Evolutionary conservation across 1,139 yeast species (phyloP).

Genomic region (Taiozyma sp.): DNA sequence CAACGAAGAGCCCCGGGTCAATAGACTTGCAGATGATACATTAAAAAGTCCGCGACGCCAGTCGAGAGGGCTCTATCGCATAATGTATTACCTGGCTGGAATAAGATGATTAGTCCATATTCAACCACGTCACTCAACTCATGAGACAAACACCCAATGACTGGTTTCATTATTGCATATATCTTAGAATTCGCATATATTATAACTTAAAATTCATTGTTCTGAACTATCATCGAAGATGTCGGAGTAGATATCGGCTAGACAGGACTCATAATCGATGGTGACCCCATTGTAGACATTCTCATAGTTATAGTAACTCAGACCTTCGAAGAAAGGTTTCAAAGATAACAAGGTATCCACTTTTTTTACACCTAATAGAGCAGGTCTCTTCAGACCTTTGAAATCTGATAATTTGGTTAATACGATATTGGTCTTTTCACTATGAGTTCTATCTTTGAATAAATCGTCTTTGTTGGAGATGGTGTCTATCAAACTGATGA

Average conservation of each 20-base stretch:
- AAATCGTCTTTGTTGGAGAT: conserved; percentile 25
- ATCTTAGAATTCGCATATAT: background rate
- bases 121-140: background rate
- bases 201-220: background rate
- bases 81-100: conserved; percentile 10
- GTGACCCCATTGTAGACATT: conserved; percentile 53
- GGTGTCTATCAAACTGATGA: conserved; percentile 34
- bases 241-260: conserved; percentile 53
- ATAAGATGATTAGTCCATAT: conserved; percentile 3
- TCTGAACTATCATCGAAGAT: conserved; percentile 29
- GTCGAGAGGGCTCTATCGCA: background rate
- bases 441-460: conserved; percentile 9
- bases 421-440: conserved; percentile 9
- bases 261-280: conserved; percentile 46
- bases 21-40: background rate
- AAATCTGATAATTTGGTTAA: conserved; percentile 9
- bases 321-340: conserved; percentile 63
- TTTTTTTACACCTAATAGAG: conserved; percentile 40
- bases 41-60: background rate
- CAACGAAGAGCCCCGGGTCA: too few species aligned
- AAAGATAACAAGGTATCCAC: conserved; percentile 47
- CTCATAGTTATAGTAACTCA: conserved; percentile 73
- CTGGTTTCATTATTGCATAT: background rate
- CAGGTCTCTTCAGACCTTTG: conserved; percentile 33
- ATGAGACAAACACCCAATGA: background rate